Base-by-base conservation (phyloP, 2,329 filamentous ascomycete species). In the Diaporthe nobilis region DNA sequence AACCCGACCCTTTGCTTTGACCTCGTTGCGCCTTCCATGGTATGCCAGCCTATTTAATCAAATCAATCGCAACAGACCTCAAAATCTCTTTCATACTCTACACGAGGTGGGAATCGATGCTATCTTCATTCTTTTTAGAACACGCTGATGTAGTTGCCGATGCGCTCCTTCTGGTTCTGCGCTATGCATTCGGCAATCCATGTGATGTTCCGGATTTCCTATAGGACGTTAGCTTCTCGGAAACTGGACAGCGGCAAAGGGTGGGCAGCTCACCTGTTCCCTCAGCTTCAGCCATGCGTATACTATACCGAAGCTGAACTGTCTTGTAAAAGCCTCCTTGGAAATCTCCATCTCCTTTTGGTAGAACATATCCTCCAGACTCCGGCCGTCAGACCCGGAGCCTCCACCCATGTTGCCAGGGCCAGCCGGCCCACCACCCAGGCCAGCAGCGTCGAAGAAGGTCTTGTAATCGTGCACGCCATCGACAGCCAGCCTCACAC, bases 141-240 rank as follows among this genome's bases (percentile, higher is more conserved):
- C 77, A 98, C 97, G 86, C 95, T 98, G 85, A 99, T 99, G 86
- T 98, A 99, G 87, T 98, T 99, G 81, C 95, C 94, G 84, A 99
- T 98, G 83, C 97, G 92, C 86, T 99, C 97, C 88, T 99, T 99
- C 87, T 99, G 97, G 88, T 98, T 98, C 87, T 99, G 97, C 74
- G 97, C 97, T 90, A 99, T 99, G 87, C 97, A 99, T 86, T 99
- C 97, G 31, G 97, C 94, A 85, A 99, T 99, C 97, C 97, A 99
- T 71, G 97, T 98, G 82, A 99, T 98, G 86, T 99, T 99, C 79
- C 97, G 94, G 81, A 98, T 98, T 94, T 99, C 97, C 96, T 98
- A 77, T 9, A 4, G 28, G 6, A 55, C 37, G 81, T 89, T 81
- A 86, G 83, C 73, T 10, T 20, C 25, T 49, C 25, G 39, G 5